phyloP scores from a whole-genome alignment of 768 basidiomycete genomes.

The Termitomyces sp. region DNA sequence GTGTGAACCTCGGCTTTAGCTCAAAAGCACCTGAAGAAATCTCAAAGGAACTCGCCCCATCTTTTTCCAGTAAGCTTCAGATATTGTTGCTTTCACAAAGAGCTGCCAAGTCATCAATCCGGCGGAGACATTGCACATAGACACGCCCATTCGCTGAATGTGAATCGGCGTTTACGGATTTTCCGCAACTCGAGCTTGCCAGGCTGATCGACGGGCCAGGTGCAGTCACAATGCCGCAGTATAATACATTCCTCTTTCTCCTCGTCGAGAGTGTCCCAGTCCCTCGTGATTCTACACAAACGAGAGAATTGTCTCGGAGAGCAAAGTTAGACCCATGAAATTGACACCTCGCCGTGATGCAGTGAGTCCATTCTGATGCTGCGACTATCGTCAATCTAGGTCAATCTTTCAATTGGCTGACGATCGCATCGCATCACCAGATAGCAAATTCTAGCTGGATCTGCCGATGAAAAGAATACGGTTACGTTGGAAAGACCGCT shows the following conservation, averaged over 20 bases:
- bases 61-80: neutral
- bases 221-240: neutral
- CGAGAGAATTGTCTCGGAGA: neutral
- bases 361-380: neutral
- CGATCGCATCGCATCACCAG: neutral
- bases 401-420: neutral
- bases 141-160: neutral
- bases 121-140: no score
- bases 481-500: neutral
- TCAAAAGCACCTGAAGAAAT: neutral
- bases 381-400: neutral
- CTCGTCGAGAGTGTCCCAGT: neutral
- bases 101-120: neutral
- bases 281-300: neutral
- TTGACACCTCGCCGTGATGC: constrained; percentile 1
- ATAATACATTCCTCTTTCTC: neutral
- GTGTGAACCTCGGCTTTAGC: neutral
- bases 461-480: neutral
- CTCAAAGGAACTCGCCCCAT: neutral
- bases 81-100: neutral
- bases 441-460: neutral
- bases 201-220: neutral
- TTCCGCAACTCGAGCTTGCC: neutral
- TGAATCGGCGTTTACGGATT: neutral
- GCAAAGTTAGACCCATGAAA: neutral